Evolutionary conservation across 768 basidiomycete species (phyloP).

Genomic region (Lactifluus echinatus): DNA sequence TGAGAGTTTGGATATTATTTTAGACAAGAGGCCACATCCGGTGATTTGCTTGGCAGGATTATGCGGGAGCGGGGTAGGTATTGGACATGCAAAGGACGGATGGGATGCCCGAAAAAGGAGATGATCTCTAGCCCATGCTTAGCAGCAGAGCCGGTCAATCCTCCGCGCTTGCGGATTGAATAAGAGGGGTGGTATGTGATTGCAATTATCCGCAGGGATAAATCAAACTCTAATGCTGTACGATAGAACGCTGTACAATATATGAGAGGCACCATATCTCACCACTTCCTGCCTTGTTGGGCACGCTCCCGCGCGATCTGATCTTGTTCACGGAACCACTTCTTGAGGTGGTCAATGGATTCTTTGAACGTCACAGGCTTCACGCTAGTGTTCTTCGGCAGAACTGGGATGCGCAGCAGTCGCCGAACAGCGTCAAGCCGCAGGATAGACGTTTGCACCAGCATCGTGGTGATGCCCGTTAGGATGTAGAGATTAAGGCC

Average conservation of each 20-base stretch:
- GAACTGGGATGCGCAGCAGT: slow-evolving; percentile 29
- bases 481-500: slow-evolving; percentile 52
- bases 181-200: neutral
- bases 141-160: neutral
- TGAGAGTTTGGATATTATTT: slow-evolving; percentile 13
- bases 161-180: neutral
- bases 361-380: slow-evolving; percentile 18
- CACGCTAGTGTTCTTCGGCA: slow-evolving; percentile 10
- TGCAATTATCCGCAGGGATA: neutral
- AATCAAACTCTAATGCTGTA: neutral
- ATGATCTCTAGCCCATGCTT: no score
- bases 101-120: neutral
- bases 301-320: slow-evolving; percentile 9
- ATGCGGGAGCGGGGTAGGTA: slow-evolving; percentile 16
- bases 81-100: slow-evolving; percentile 28
- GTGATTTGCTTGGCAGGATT: slow-evolving; percentile 35
- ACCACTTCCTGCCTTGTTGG: slow-evolving; percentile 10
- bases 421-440: slow-evolving; percentile 35
- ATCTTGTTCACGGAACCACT: slow-evolving; percentile 17
- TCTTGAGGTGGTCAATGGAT: slow-evolving; percentile 17
- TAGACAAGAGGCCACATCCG: slow-evolving; percentile 22
- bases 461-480: slow-evolving; percentile 38
- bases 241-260: no score
- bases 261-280: no score
- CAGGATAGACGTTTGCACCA: slow-evolving; percentile 41